A percentile compares a stretch with the other conserved stretches of the same genome.
These are phyloP conservation scores for Hymenotorrendiella dingleyae DNA, from an alignment of 2,329 filamentous ascomycete genomes.

Conservation along the genomic window DNA sequence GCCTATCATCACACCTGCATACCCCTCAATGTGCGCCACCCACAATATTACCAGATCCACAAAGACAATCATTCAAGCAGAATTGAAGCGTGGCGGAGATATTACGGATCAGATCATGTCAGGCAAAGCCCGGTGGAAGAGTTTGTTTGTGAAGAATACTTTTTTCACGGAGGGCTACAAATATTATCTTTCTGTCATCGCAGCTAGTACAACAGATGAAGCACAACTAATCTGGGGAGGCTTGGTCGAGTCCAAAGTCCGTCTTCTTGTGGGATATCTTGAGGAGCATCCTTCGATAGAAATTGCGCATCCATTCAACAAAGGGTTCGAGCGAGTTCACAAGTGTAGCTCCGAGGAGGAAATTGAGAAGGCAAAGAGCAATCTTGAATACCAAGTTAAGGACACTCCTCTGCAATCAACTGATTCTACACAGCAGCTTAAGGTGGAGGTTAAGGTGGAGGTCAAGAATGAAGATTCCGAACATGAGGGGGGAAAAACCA, in stretches of 20 bases:
- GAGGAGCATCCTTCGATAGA: constrained; percentile 76
- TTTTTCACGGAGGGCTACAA: constrained; percentile 94
- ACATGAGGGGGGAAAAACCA: constrained; percentile 21
- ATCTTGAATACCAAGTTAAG: constrained; percentile 49
- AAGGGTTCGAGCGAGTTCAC: constrained; percentile 82
- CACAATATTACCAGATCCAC: constrained; percentile 90
- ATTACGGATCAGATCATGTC: constrained; percentile 75
- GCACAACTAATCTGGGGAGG: constrained; percentile 84
- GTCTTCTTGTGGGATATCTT: constrained; percentile 75
- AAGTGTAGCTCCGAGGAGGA: constrained; percentile 57
- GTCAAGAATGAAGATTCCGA: constrained; percentile 33
- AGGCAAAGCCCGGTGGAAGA: constrained; percentile 75
- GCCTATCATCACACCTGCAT: constrained; percentile 97
- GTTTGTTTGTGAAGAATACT: constrained; percentile 80
- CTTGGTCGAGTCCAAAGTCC: constrained; percentile 87
- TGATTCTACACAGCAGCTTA: constrained; percentile 36
- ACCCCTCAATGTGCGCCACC: constrained; percentile 95
- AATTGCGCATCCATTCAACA: constrained; percentile 85
- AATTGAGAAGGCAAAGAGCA: constrained; percentile 54
- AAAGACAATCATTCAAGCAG: constrained; percentile 74
- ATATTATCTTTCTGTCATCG: constrained; percentile 87
- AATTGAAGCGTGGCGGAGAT: constrained; percentile 70
- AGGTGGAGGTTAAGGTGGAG: constrained; percentile 35
- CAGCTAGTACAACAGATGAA: constrained; percentile 77
- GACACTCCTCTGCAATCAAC: constrained; percentile 28